These are phyloP conservation scores for Vigna reflexopilosa DNA, from an alignment of 306 rosid genomes.

Conservation along the genomic window DNA sequence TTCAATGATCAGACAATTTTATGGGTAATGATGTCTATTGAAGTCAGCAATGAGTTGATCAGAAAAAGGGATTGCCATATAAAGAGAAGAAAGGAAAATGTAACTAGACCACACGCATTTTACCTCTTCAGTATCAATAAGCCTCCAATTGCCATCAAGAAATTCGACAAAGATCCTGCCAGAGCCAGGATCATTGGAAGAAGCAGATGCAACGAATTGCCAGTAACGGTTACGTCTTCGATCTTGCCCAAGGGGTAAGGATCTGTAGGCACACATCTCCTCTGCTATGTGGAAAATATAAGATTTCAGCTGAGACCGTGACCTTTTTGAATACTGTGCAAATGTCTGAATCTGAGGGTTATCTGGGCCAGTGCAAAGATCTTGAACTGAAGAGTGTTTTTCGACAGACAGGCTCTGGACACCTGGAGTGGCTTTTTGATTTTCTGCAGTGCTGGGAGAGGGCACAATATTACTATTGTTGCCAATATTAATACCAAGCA, in stretches of 20 bases:
- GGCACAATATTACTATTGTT: conserved; percentile 52
- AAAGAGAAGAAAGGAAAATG: neutral
- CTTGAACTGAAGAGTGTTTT: conserved; percentile 62
- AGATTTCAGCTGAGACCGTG: conserved; percentile 88
- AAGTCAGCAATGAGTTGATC: conserved; percentile 8
- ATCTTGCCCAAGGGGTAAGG: conserved; percentile 97
- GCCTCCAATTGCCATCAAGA: conserved; percentile 88
- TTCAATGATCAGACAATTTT: neutral
- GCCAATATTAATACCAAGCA: conserved; percentile 57
- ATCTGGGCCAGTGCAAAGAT: conserved; percentile 67
- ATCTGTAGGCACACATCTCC: conserved; percentile 91
- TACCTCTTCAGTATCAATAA: conserved; percentile 97
- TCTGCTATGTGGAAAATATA: conserved; percentile 89
- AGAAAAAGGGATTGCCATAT: conserved; percentile 6
- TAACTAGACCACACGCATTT: conserved; percentile 12
- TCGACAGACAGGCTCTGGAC: conserved; percentile 57
- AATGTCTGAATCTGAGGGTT: conserved; percentile 60
- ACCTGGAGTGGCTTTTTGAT: conserved; percentile 52
- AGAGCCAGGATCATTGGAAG: conserved; percentile 94
- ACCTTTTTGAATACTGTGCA: conserved; percentile 81
- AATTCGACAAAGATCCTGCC: conserved; percentile 92
- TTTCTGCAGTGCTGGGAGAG: conserved; percentile 69
- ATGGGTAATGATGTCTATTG: neutral
- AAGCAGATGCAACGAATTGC: conserved; percentile 94
- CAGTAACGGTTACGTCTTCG: conserved; percentile 94